These are phyloP conservation scores for Coix lacrymajobi DNA, from an alignment of 176 grass and related monocot species.

Conservation along the genomic window DNA sequence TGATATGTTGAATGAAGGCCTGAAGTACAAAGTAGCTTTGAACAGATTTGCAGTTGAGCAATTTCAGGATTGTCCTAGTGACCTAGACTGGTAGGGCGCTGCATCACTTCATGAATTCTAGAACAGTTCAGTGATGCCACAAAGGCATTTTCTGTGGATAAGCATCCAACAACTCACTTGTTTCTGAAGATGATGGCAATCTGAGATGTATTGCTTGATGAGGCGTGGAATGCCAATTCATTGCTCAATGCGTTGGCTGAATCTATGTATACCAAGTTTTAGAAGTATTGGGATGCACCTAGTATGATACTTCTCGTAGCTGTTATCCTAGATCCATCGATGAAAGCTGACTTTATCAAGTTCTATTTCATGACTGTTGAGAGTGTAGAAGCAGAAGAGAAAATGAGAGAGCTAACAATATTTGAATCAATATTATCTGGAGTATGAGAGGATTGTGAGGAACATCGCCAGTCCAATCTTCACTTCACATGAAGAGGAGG, in stretches of 20 bases:
- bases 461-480: background rate
- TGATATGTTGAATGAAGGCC: background rate
- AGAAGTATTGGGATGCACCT: background rate
- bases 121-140: background rate
- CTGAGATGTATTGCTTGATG: background rate
- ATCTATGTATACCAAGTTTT: background rate
- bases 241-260: background rate
- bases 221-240: background rate
- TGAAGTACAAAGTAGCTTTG: background rate
- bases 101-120: background rate
- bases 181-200: background rate
- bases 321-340: background rate
- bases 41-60: background rate
- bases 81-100: background rate
- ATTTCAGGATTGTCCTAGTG: background rate
- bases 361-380: background rate
- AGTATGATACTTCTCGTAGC: background rate
- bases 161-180: background rate
- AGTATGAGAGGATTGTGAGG: background rate
- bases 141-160: background rate
- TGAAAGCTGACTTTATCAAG: background rate
- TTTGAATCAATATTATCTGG: background rate
- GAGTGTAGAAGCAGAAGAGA: background rate
- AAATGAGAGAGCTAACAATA: background rate
- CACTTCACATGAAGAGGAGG: background rate